A percentile compares a stretch with the other conserved stretches of the same genome.
Conservation (phyloP, 352 stramenopile genomes). For the Phytopythium chamaehyphon region DNA sequence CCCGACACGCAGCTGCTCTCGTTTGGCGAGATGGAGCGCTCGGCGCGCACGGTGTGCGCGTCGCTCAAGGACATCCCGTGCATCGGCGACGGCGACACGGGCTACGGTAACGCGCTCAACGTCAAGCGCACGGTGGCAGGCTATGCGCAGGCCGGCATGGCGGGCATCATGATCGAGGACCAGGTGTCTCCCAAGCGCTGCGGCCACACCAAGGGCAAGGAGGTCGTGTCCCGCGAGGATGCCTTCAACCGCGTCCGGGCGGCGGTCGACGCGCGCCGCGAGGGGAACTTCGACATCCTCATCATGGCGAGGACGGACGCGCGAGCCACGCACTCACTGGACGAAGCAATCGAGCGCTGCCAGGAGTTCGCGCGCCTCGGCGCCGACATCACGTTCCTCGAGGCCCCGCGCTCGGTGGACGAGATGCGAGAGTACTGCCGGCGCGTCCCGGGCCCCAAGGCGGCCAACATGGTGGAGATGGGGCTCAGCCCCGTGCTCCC, state of each 20-base stretch:
- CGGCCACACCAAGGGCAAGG: constrained; percentile 90
- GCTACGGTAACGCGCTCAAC: constrained; percentile 94
- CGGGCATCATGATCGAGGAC: constrained; percentile 94
- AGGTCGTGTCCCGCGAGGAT: constrained; percentile 83
- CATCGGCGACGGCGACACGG: constrained; percentile 88
- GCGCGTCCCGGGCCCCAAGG: constrained; percentile 88
- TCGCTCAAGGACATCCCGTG: constrained; percentile 40
- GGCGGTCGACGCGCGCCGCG: constrained; percentile 84
- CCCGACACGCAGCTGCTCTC: constrained; percentile 87
- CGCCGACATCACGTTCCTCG: constrained; percentile 95
- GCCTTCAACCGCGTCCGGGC: constrained; percentile 83
- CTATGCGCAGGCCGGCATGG: constrained; percentile 90
- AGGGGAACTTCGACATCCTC: constrained; percentile 88
- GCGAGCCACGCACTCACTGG: constrained; percentile 80
- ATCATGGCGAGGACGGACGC: constrained; percentile 94
- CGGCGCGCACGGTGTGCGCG: constrained; percentile 37
- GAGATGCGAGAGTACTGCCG: constrained; percentile 92
- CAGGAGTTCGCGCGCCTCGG: constrained; percentile 88
- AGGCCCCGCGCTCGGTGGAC: constrained; percentile 86
- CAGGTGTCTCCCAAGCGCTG: constrained; percentile 92
- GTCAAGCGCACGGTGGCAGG: constrained; percentile 90
- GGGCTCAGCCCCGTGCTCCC: constrained; percentile 91
- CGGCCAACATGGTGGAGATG: constrained; percentile 85
- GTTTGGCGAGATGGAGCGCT: constrained; percentile 55
- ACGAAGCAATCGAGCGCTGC: constrained; percentile 92